Percentiles rank a stretch among this genome's conserved stretches.
Evolutionary conservation across 208 protist genomes (phyloP).

Genomic region (Strigomonas culicis): DNA sequence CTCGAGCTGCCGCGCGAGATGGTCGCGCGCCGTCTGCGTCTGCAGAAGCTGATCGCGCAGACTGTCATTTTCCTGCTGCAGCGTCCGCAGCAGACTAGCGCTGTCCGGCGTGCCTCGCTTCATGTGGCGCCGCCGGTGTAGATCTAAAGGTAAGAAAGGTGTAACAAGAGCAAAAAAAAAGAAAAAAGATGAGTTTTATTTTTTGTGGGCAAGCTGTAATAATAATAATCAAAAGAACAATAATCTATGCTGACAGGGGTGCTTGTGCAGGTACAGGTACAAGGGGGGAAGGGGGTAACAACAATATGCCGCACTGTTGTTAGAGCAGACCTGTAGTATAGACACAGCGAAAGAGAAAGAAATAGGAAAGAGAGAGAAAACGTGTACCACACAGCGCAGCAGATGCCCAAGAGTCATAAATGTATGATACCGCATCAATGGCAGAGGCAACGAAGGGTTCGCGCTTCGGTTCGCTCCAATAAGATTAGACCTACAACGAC

Average conservation of each 20-base stretch:
- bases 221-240: no score
- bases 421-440: no score
- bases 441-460: conserved; percentile 1
- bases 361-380: not conserved
- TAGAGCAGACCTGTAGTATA: not conserved
- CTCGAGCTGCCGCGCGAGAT: conserved; percentile 27
- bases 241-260: no score
- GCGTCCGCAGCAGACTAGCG: conserved; percentile 18
- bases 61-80: conserved; percentile 59
- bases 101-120: not conserved
- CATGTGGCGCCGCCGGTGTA: not conserved
- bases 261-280: no score
- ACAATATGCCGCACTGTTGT: no score
- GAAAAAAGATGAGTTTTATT: conserved; percentile 17
- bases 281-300: no score
- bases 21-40: conserved; percentile 19
- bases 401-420: no score
- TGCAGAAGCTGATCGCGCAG: conserved; percentile 49
- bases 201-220: not conserved
- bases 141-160: conserved; percentile 1
- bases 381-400: not conserved
- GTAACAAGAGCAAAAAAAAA: conserved; percentile 19
- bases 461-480: conserved; percentile 5
- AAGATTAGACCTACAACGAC: not conserved
- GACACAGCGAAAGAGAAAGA: not conserved